Evolutionary conservation across 768 basidiomycete species (phyloP).

Genomic region (Suillus cothurnatus): DNA sequence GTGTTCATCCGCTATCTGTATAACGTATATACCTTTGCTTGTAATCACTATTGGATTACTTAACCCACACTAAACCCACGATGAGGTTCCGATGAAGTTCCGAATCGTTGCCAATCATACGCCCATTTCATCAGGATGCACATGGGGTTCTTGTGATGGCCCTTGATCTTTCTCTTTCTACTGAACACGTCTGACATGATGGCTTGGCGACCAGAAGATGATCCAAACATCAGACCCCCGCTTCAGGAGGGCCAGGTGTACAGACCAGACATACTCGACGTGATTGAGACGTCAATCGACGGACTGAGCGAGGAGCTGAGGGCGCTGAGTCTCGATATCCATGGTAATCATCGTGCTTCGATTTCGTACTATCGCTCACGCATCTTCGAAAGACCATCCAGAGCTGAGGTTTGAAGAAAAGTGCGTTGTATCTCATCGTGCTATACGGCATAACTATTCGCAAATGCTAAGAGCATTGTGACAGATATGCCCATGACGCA

Average conservation of each 20-base stretch:
- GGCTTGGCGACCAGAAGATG: slow-evolving; percentile 47
- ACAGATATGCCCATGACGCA: slow-evolving; percentile 65
- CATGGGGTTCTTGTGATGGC: background rate
- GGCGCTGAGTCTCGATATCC: slow-evolving; percentile 69
- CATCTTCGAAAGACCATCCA: slow-evolving; percentile 55
- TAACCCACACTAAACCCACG: no score
- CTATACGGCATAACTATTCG: background rate
- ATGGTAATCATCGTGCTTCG: slow-evolving; percentile 42
- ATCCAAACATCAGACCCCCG: slow-evolving; percentile 24
- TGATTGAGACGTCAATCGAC: slow-evolving; percentile 56
- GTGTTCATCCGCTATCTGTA: slow-evolving; percentile 28
- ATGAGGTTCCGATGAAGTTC: background rate
- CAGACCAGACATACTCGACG: slow-evolving; percentile 58
- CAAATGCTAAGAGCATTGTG: background rate
- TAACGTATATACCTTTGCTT: slow-evolving; percentile 39
- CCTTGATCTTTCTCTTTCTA: background rate
- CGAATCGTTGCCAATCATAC: background rate
- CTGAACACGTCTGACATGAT: slow-evolving; percentile 12
- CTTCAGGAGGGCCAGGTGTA: slow-evolving; percentile 41
- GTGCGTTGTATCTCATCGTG: slow-evolving; percentile 37
- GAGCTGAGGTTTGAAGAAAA: slow-evolving; percentile 70
- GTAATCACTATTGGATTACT: slow-evolving; percentile 11
- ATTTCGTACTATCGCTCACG: slow-evolving; percentile 1
- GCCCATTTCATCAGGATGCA: background rate
- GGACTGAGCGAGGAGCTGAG: slow-evolving; percentile 57